Conservation (phyloP, 257 asterid species). For the Anisodus acutangulus region DNA sequence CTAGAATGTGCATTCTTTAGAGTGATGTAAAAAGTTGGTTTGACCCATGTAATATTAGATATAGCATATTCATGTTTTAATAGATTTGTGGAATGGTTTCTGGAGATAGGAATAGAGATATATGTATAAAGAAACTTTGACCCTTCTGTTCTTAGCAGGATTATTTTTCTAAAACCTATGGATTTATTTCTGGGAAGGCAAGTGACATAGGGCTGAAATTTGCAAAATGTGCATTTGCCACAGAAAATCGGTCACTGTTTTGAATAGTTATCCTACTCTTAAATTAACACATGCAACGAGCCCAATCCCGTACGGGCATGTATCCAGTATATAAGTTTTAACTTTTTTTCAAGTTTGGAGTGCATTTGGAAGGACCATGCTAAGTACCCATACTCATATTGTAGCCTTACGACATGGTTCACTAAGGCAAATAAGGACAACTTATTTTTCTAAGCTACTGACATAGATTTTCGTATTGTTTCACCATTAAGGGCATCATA, state of each 20-base stretch:
- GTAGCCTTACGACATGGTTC: not conserved
- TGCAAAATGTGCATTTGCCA: not conserved
- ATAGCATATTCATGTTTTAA: not conserved
- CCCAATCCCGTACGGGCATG: not conserved
- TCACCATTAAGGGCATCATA: not conserved
- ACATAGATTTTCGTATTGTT: not conserved
- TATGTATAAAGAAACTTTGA: not conserved
- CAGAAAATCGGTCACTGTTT: not conserved
- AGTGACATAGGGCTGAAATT: not conserved
- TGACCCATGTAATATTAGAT: conserved; percentile 4
- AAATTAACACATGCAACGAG: not conserved
- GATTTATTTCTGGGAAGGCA: not conserved
- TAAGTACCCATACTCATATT: not conserved
- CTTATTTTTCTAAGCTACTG: not conserved
- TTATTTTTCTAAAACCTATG: conserved; percentile 8
- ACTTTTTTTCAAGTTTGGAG: not conserved
- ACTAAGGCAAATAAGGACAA: not conserved
- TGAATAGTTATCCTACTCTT: not conserved
- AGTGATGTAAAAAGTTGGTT: not conserved
- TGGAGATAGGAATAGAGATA: not conserved
- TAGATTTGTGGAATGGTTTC: not conserved
- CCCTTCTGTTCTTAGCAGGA: not conserved
- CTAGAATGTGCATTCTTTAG: not conserved
- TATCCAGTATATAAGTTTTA: not conserved
- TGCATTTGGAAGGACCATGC: conserved; percentile 15